These are phyloP conservation scores for Coniochaeta prunicola DNA, from an alignment of 2,329 filamentous ascomycete genomes.

Conservation along the genomic window DNA sequence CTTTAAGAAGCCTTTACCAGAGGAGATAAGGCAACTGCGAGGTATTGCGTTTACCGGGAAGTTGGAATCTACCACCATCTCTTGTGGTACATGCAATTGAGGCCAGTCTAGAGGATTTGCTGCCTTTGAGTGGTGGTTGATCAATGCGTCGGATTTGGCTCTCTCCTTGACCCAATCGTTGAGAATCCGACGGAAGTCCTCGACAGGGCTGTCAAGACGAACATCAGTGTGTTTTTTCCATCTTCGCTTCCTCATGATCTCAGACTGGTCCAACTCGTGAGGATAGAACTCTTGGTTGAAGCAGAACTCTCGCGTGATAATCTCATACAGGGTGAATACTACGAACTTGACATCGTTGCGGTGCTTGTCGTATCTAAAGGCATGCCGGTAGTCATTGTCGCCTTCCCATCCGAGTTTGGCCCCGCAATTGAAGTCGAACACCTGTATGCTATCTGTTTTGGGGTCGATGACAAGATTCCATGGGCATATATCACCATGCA, in stretches of 20 bases:
- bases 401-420: constrained; percentile 10
- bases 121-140: neutral
- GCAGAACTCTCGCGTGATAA: constrained; percentile 8
- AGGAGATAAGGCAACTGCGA: neutral
- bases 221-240: constrained; percentile 5
- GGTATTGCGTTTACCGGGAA: neutral
- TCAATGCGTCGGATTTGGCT: neutral
- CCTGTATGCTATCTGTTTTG: constrained; percentile 6
- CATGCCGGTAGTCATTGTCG: neutral
- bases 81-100: neutral
- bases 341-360: constrained; percentile 10
- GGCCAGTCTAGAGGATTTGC: neutral
- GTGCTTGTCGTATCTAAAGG: constrained; percentile 6
- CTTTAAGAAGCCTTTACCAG: neutral
- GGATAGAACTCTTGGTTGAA: constrained; percentile 2
- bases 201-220: constrained; percentile 4
- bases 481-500: constrained; percentile 8
- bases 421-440: constrained; percentile 11
- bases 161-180: constrained; percentile 1
- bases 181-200: constrained; percentile 1
- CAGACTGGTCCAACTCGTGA: constrained; percentile 2
- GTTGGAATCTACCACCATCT: neutral
- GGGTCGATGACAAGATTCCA: constrained; percentile 11
- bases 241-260: neutral
- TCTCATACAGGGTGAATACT: constrained; percentile 10